Evolutionary conservation across 2,329 filamentous ascomycete species (phyloP).

Genomic region (Diaporthe amygdali): DNA sequence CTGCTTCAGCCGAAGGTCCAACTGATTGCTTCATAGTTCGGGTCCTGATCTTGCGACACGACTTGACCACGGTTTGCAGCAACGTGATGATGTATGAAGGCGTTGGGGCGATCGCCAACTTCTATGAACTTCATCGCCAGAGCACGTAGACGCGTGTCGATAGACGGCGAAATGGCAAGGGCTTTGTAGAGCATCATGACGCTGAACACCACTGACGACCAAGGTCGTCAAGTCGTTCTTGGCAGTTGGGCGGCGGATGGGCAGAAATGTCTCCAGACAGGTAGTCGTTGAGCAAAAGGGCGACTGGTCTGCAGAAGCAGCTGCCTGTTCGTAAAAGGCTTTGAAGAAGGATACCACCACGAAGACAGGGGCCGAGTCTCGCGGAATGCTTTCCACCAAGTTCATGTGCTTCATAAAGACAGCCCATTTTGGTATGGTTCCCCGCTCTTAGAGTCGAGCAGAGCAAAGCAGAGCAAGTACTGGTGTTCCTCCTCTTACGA

Average conservation of each 20-base stretch:
- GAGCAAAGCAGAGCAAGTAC: not conserved
- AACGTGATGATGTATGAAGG: not conserved
- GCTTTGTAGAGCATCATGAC: not conserved
- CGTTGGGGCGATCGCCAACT: not conserved
- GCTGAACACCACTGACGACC: not conserved
- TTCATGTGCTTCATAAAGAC: not conserved
- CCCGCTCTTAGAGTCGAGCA: not conserved
- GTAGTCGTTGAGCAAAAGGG: not conserved
- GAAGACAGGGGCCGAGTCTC: not conserved
- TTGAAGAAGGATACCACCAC: not conserved
- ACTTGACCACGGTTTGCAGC: not conserved
- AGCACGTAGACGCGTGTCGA: not conserved
- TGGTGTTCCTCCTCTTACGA: slow-evolving; percentile 6
- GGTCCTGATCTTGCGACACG: not conserved
- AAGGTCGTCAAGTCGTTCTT: not conserved
- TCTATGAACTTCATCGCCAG: not conserved
- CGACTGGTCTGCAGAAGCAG: not conserved
- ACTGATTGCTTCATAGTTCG: not conserved
- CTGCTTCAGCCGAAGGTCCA: not conserved
- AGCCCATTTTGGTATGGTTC: not conserved
- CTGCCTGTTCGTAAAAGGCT: not conserved
- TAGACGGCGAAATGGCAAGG: not conserved
- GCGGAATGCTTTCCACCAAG: not conserved
- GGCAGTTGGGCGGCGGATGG: not conserved
- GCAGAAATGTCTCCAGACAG: not conserved